Base-by-base conservation (phyloP, 1,284 basidiomycete species). In the Sparassis latifolia region DNA sequence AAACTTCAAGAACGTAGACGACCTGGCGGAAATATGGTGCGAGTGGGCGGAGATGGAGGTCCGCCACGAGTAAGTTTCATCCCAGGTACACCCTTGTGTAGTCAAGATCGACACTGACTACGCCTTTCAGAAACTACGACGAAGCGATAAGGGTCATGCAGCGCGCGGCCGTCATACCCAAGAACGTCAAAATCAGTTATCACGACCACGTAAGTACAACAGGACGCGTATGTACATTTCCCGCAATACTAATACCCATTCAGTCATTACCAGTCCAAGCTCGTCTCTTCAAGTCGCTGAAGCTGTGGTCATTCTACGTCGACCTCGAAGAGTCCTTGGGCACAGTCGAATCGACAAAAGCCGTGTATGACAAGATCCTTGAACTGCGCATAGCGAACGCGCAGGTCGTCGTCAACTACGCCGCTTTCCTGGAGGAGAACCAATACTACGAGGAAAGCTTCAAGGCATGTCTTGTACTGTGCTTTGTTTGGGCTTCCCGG, bases 41-140 rank as follows among this genome's bases (percentile, higher is more conserved):
- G 94, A 97, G 68, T 99, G 96, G 96, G 86, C 97, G 6, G 96
- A 99, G 70, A 86, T 99, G 88, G 97, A 99, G 67, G 77, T 99
- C 44, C 81, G 97, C 37, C 89, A 96, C 45, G 94, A 94, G 92
- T 93, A 68, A 62, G 89, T 79, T 6, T 33, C 27, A 7, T 42
- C 10, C 40, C 6, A 38, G n/a, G 35, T 38, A 6, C 30, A n/a
- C 12, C 35, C 35, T 12, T 37, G 31, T 39, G 12, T 42, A 27
- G 35, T 30, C 32, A 32, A 45, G 55, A 59, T 33, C 33, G 28
- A 41, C 29, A 56, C 50, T 44, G 32, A 50, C 4, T 35, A 30
- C 2, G n/a, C 3, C 27, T 20, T 28, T 3, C 64, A 95, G 94
- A 57, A 95, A 97, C 65, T 98, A 96, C 61, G 94, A 97, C 55